Evolutionary conservation across 1,284 basidiomycete genomes (phyloP), one percentile per base, ranked within the genome.

Genomic region (Retiboletus fuscus): DNA sequence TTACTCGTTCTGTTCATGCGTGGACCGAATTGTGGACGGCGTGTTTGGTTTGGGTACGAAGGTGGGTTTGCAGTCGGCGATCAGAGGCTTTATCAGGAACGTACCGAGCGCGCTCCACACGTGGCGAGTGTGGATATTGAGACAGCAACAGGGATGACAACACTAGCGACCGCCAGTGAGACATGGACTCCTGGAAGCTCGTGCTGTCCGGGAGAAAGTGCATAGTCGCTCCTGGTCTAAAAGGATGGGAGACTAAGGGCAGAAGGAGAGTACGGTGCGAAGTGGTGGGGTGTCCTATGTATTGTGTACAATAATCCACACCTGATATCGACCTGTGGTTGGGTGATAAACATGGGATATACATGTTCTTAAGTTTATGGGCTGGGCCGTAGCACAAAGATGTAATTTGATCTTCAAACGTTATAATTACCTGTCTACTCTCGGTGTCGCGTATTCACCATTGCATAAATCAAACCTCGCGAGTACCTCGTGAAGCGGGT

Each of bases 21-120:
- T 6, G 87, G 87, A 3, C 87, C 87, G 28, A 83, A 87, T 53
- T 81, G 80, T 57, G 68, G 73, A 51, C 79, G 83, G 18, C 78
- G 68, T 53, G 66, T 76, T 22, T 79, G 78, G 78, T 82, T 82
- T 62, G 80, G 78, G 24, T 74, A 80, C n/a, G 66, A 72, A 26
- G 74, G 77, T 34, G 78, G 80, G 61, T 67, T 74, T 34, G 24
- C 16, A 16, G 41, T 57, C 3, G 43, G 61, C 11, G 63, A 46
- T 18, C 61, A 53, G 22, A 66, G 46, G 10, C 22, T n/a, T 26
- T 53, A 60, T 46, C 66, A 53, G 47, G 53, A 53, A 61, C 53
- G 24, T 28, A 26, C 34, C 28, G 44, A 65, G n/a, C 24, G 43
- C 16, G 13, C 55, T 26, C 24, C 49, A 15, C 26, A n/a, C 41